phyloP scores from a whole-genome alignment of 352 stramenopile species.

The Pythium chondricola region DNA sequence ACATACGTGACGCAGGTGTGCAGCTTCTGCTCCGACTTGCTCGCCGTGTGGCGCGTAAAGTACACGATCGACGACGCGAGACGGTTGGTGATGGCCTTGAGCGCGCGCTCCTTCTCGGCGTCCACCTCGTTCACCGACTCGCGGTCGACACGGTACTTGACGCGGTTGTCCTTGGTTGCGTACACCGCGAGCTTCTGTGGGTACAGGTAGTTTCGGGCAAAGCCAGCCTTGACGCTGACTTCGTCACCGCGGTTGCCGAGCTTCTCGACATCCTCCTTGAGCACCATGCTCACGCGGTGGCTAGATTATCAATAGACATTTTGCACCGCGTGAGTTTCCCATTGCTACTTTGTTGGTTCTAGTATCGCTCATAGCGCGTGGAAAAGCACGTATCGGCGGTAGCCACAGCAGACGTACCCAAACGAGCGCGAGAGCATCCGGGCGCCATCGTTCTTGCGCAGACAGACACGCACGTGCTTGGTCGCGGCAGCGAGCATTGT shows the following conservation, averaged over 20 bases:
- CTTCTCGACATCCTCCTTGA: conserved; percentile 80
- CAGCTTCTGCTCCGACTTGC: conserved; percentile 50
- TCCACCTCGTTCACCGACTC: conserved; percentile 36
- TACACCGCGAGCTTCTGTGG: conserved; percentile 93
- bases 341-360: too few species aligned
- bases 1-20: conserved; percentile 64
- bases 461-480: conserved; percentile 15
- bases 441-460: conserved; percentile 36
- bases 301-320: conserved; percentile 17
- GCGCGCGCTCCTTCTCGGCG: conserved; percentile 53
- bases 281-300: conserved; percentile 80
- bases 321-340: not conserved
- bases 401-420: conserved; percentile 33
- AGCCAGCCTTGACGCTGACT: conserved; percentile 90
- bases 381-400: not conserved
- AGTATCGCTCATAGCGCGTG: too few species aligned
- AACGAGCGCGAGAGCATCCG: conserved; percentile 48
- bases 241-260: conserved; percentile 89
- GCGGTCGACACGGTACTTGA: conserved; percentile 76
- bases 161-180: conserved; percentile 86
- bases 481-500: conserved; percentile 19
- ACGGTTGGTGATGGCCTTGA: conserved; percentile 56
- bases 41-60: conserved; percentile 79
- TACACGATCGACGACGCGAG: conserved; percentile 53
- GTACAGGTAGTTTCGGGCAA: conserved; percentile 92